A percentile compares a stretch with the other conserved stretches of the same genome.
Evolutionary conservation across 2,329 filamentous ascomycete species (phyloP).

Genomic region (Madurella fahalii): DNA sequence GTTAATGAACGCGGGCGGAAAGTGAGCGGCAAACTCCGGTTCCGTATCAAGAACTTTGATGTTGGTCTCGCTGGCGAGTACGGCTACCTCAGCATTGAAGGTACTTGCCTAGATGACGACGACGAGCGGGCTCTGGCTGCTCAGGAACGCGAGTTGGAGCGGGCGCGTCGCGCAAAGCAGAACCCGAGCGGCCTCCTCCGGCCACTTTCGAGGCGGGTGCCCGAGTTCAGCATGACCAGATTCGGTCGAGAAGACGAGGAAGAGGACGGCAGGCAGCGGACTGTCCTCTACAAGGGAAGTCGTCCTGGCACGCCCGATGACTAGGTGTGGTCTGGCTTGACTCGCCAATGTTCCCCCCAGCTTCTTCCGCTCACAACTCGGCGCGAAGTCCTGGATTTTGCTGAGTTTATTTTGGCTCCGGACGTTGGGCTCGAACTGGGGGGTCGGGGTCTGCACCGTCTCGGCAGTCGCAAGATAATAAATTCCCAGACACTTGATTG

Average conservation of each 20-base stretch:
- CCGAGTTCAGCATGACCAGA: slow-evolving; percentile 55
- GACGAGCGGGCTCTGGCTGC: slow-evolving; percentile 60
- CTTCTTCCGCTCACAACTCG: slow-evolving; percentile 10
- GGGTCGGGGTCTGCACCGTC: not conserved
- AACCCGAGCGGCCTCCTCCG: slow-evolving; percentile 31
- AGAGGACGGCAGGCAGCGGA: slow-evolving; percentile 35
- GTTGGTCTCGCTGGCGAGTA: slow-evolving; percentile 69
- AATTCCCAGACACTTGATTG: not conserved
- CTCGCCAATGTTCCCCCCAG: slow-evolving; percentile 18
- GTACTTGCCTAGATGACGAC: slow-evolving; percentile 71
- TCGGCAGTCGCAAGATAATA: too few relatives aligned
- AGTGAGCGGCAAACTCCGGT: slow-evolving; percentile 66
- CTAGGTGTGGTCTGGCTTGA: slow-evolving; percentile 27
- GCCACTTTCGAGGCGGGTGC: slow-evolving; percentile 36
- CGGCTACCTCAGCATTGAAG: slow-evolving; percentile 80
- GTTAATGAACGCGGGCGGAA: slow-evolving; percentile 65
- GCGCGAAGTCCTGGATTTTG: slow-evolving; percentile 21
- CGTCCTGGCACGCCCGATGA: slow-evolving; percentile 31
- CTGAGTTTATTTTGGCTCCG: slow-evolving; percentile 11
- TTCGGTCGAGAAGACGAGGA: slow-evolving; percentile 46
- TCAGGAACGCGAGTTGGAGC: slow-evolving; percentile 44
- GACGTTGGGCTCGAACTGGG: not conserved
- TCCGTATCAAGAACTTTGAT: slow-evolving; percentile 82
- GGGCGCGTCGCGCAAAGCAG: slow-evolving; percentile 36
- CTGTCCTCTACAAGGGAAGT: slow-evolving; percentile 34